phyloP scores from a whole-genome alignment of 805 yeast genomes.

The Candida ovalis region DNA sequence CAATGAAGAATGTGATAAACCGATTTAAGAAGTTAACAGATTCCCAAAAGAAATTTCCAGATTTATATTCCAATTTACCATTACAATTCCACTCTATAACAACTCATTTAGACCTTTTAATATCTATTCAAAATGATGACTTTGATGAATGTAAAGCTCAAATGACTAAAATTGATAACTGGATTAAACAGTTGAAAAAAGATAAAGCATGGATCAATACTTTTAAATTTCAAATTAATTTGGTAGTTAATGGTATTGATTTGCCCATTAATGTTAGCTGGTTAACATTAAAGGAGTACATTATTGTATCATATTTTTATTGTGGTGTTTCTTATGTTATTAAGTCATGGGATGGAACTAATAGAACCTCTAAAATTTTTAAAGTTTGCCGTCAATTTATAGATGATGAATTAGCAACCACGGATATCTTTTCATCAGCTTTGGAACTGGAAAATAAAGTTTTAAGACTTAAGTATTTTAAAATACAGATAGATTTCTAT shows the following conservation, averaged over 20 bases:
- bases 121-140: conserved; percentile 30
- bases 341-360: conserved; percentile 33
- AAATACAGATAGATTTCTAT: conserved; percentile 33
- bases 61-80: conserved; percentile 13
- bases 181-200: conserved; percentile 26
- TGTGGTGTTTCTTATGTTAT: conserved; percentile 38
- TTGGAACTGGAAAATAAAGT: conserved; percentile 23
- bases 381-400: conserved; percentile 34
- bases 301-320: conserved; percentile 37
- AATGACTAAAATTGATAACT: conserved; percentile 29
- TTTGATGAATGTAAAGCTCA: conserved; percentile 20
- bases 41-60: conserved; percentile 1
- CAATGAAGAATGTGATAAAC: conserved; percentile 19
- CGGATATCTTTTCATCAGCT: conserved; percentile 9
- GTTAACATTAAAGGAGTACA: conserved; percentile 42
- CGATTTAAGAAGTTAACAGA: conserved; percentile 19
- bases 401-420: conserved; percentile 25
- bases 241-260: background rate
- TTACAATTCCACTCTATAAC: conserved; percentile 34
- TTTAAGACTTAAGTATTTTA: conserved; percentile 30
- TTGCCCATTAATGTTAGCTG: conserved; percentile 34
- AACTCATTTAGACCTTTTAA: conserved; percentile 24
- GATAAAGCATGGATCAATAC: conserved; percentile 10
- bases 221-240: conserved; percentile 7
- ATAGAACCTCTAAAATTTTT: conserved; percentile 36